Base-by-base conservation (phyloP, 2,329 filamentous ascomycete species). In the Colletotrichum plurivorum region DNA sequence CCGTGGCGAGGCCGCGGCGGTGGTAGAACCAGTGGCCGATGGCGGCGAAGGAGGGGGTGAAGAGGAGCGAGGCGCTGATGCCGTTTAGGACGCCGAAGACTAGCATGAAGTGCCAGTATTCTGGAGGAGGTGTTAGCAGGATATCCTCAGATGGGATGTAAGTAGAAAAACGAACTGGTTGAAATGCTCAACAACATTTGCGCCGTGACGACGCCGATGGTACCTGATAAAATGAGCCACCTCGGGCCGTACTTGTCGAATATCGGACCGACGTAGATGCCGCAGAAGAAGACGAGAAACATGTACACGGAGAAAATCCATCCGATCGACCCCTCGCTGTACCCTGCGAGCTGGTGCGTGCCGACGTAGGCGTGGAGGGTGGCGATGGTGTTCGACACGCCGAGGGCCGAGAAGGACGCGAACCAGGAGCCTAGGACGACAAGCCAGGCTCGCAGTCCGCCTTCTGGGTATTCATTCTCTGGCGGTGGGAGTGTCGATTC, bases 281-380 rank as follows among this genome's bases (percentile, higher is more conserved):
- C 94, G 59, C 93, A 90, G 76, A 95, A 93, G 80, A 97, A 97
- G 63, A 91, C 88, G n/a, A 97, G 82, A 74, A 96, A 96, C 15
- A 93, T 89, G 76, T 94, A 96, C 59, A 96, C 82, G 61, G 92
- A 92, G 75, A 96, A 96, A 68, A 97, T 93, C 94, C 94, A 97
- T 15, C 93, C 93, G 36, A 95, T 89, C 3, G 87, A 89, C 45
- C 91, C 90, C 65, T 92, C 89, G 70, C 83, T 89, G 76, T 94
- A 90, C 27, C 83, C 81, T 13, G 84, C 84, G 13, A 97, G 86
- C 76, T 97, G 93, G 76, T 97, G 85, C 22, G 83, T 87, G 45
- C 89, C 85, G 52, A 96, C 84, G 78, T 97, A 97, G 3, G 92
- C 88, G 82, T 97, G 92, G 80, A 96, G 92, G 0, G 92, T 92